Percentiles rank a stretch among this genome's conserved stretches.
Conservation (phyloP, 306 rosid genomes). For the Cyamopsis tetragonoloba region DNA sequence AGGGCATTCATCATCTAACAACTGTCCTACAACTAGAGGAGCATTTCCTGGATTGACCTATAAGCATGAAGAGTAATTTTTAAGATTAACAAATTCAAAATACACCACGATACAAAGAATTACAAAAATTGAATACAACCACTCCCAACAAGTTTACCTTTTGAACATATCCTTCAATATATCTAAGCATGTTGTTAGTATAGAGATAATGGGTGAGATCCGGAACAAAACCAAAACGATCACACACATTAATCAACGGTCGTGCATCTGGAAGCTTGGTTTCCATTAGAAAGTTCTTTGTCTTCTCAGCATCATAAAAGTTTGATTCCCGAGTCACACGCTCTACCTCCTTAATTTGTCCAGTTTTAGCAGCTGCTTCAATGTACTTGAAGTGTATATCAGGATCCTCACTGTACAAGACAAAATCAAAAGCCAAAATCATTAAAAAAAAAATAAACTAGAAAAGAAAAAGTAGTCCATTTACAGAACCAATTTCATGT, state of each 20-base stretch:
- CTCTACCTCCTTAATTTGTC: constrained; percentile 83
- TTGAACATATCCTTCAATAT: constrained; percentile 83
- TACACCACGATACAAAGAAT: constrained; percentile 29
- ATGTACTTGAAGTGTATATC: constrained; percentile 82
- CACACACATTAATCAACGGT: constrained; percentile 80
- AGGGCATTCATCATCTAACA: constrained; percentile 85
- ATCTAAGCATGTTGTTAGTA: constrained; percentile 77
- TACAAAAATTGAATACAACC: neutral
- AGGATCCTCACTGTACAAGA: constrained; percentile 66
- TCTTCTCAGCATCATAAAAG: constrained; percentile 71
- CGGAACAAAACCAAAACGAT: constrained; percentile 82
- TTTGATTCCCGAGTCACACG: constrained; percentile 82
- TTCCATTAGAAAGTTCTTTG: constrained; percentile 80
- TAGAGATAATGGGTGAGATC: constrained; percentile 87
- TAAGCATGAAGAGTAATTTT: constrained; percentile 16
- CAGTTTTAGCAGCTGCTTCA: constrained; percentile 85
- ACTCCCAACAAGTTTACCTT: constrained; percentile 55
- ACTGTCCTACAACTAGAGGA: constrained; percentile 79
- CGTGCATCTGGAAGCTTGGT: constrained; percentile 85
- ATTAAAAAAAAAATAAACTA: neutral
- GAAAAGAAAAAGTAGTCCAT: neutral
- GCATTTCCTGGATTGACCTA: constrained; percentile 89
- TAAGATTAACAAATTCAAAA: neutral
- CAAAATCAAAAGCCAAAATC: neutral
- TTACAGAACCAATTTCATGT: neutral